Percentiles rank a stretch among this genome's conserved stretches.
Evolutionary conservation across 352 stramenopile species (phyloP).

Genomic region (Globisporangium splendens): DNA sequence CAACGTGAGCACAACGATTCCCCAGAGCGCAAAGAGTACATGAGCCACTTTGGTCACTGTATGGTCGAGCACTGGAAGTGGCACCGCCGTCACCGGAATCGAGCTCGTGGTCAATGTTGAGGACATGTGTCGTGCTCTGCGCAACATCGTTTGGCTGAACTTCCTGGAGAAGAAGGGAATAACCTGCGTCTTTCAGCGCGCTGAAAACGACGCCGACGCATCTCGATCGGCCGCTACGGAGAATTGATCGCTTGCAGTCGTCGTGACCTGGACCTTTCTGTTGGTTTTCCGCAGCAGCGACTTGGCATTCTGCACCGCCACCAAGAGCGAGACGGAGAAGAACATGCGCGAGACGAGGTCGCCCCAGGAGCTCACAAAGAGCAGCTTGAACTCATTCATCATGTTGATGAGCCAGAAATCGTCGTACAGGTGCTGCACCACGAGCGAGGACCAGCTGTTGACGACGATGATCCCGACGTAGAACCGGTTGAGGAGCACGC

Average conservation of each 20-base stretch:
- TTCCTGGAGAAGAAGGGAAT: too few species aligned
- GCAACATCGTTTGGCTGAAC: too few species aligned
- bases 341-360: conserved; percentile 30
- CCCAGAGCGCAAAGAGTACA: conserved; percentile 22
- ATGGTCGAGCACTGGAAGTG: not conserved
- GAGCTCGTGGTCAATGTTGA: not conserved
- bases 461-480: conserved; percentile 15
- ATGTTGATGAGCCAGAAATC: conserved; percentile 26
- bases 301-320: conserved; percentile 30
- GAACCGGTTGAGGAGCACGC: conserved; percentile 14
- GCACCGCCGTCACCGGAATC: conserved; percentile 4
- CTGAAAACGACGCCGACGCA: not conserved
- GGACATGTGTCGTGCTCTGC: too few species aligned
- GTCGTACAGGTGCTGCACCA: conserved; percentile 9
- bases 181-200: too few species aligned
- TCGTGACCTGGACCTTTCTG: not conserved
- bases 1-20: conserved; percentile 13
- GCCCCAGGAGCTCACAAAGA: conserved; percentile 30
- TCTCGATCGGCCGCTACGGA: not conserved
- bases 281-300: conserved; percentile 14
- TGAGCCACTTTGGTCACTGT: conserved; percentile 3
- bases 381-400: conserved; percentile 18
- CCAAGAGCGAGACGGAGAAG: conserved; percentile 32
- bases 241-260: not conserved
- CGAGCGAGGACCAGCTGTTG: conserved; percentile 18